Evolutionary conservation across 805 yeast genomes (phyloP).

Genomic region (Candida multigemmis): DNA sequence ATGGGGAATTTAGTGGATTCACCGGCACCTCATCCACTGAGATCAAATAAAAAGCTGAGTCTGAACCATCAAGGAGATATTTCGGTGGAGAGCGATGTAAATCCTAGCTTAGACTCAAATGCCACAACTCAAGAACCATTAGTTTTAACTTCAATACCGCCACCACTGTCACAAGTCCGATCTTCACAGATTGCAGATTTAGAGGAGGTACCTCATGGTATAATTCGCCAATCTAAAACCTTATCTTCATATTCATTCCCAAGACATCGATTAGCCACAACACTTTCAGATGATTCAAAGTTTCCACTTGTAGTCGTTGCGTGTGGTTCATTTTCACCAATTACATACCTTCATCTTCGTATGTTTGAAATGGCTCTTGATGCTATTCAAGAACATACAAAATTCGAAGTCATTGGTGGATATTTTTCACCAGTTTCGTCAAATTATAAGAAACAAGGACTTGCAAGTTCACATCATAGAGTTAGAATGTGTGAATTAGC

Average conservation of each 20-base stretch:
- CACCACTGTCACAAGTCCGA: slow-evolving; percentile 36
- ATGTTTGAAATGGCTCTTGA: slow-evolving; percentile 99
- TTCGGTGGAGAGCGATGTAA: too few relatives aligned
- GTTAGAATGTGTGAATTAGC: slow-evolving; percentile 98
- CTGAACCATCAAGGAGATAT: too few relatives aligned
- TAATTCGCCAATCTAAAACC: slow-evolving; percentile 74
- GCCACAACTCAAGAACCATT: too few relatives aligned
- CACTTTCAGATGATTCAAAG: slow-evolving; percentile 64
- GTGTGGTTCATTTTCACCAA: slow-evolving; percentile 95
- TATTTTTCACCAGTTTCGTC: slow-evolving; percentile 92
- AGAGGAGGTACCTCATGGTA: slow-evolving; percentile 95
- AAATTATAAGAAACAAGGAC: slow-evolving; percentile 86
- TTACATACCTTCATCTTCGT: slow-evolving; percentile 86
- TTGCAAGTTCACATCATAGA: slow-evolving; percentile 82
- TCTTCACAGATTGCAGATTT: slow-evolving; percentile 77
- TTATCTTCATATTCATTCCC: slow-evolving; percentile 75
- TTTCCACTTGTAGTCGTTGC: slow-evolving; percentile 91
- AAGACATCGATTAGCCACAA: slow-evolving; percentile 69
- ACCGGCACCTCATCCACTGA: slow-evolving; percentile 49
- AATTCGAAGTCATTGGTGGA: slow-evolving; percentile 95
- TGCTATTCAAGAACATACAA: slow-evolving; percentile 80
- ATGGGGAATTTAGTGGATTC: slow-evolving; percentile 64
- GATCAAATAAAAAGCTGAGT: slow-evolving; percentile 2
- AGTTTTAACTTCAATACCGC: slow-evolving; percentile 1
- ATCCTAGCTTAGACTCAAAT: too few relatives aligned